Evolutionary conservation across 345 rosid species (phyloP).

Genomic region (Balakata baccata): DNA sequence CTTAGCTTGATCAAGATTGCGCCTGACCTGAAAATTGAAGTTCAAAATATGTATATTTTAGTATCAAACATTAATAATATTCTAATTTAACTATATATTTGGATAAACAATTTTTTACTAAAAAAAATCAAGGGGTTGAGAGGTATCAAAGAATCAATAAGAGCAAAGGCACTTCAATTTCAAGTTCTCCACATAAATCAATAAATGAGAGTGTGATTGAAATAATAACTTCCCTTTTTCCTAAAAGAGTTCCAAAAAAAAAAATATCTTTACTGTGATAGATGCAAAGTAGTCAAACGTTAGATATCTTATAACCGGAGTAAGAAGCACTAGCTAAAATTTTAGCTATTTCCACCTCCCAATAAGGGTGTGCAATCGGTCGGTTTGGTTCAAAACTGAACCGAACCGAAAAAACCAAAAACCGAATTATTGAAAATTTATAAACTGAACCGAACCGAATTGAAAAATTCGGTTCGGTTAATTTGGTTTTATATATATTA

Average conservation of each 20-base stretch:
- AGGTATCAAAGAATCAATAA: background rate
- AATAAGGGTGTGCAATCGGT: too few species aligned
- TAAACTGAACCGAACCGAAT: too few species aligned
- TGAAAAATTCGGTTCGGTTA: too few species aligned
- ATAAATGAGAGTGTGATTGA: background rate
- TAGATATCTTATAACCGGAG: background rate
- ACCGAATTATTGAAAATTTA: too few species aligned
- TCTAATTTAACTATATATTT: background rate
- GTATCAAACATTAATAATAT: background rate
- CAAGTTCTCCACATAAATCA: background rate
- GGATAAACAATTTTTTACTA: background rate
- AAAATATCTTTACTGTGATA: background rate
- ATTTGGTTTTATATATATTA: too few species aligned
- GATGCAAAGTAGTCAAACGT: background rate
- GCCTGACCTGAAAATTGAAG: constrained; percentile 68
- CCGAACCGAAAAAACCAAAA: too few species aligned
- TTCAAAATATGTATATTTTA: constrained; percentile 4
- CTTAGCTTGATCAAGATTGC: constrained; percentile 96
- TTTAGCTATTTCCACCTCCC: background rate
- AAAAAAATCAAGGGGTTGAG: background rate
- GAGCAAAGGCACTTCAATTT: background rate
- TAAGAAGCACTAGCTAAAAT: background rate
- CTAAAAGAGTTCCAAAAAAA: too few species aligned
- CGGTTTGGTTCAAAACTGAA: too few species aligned
- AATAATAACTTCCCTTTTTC: background rate